Base-by-base conservation (phyloP, 495 filamentous ascomycete genomes). In the Durotheca rogersii region DNA sequence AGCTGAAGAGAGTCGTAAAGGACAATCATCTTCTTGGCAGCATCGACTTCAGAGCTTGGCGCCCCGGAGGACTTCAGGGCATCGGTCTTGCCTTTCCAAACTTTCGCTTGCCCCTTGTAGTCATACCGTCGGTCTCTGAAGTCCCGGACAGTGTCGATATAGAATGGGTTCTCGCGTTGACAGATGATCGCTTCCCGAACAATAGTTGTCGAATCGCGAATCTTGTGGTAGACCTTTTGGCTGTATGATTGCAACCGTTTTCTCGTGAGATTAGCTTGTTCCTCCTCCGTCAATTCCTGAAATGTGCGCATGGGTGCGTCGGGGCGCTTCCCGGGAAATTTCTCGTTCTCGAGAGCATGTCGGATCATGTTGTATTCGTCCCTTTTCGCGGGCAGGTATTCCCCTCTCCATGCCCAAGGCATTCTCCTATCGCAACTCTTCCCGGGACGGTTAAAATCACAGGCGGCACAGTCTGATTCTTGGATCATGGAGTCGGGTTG, bases 341-440 rank as follows among this genome's bases (percentile, higher is more conserved):
- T 81, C 64, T 99, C 93, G 43, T 95, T 97, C 60, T 89, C 86
- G n/a, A 96, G 79, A 2, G 92, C 85, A 58, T 90, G 83, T 46
- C 88, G 80, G 55, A 99, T 94, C 93, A 99, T 99, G 69, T 96
- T 97, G 73, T 99, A 99, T 62, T 99, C 93, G 60, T 97, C 90
- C 43, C 88, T 80, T 60, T 97, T 96, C 4, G 93, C 90, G 19
- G 93, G 93, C 41, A 99, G 73, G 51, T 95, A 99, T 70, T 99
- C 93, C 61, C 94, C 93, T 81, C 93, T 82, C 93, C 93, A 99
- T 1, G 94, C 81, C 93, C 93, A 99, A 5, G 94, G 94, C 69
- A 99, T 71, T 61, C 93, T 78, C 59, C 93, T 81, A 71, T 99
- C 93, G 64, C 93, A 99, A 2, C 89, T 96, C 65, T 99, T 99